A percentile compares a stretch with the other conserved stretches of the same genome.
phyloP scores from a whole-genome alignment of 2,329 filamentous ascomycete genomes.

The Neopestalotiopsis rosae region DNA sequence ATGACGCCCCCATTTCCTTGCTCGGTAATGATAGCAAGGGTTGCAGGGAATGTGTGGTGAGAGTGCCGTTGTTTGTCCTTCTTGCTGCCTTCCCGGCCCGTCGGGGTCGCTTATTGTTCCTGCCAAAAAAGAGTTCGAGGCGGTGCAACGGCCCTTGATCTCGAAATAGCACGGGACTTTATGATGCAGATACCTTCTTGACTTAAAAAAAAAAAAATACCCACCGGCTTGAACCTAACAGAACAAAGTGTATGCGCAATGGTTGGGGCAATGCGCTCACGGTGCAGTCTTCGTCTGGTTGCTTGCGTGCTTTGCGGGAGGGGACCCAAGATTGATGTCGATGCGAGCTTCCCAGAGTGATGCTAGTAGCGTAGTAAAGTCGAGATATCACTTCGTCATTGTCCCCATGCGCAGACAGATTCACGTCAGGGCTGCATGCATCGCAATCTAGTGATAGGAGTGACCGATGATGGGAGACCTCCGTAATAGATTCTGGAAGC shows the following conservation, averaged over 20 bases:
- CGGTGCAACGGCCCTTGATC: background rate
- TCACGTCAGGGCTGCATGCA: background rate
- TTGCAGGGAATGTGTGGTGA: no score
- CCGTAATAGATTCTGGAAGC: slow-evolving; percentile 12
- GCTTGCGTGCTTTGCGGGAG: no score
- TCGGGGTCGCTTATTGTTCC: no score
- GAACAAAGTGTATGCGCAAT: background rate
- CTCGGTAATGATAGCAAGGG: no score
- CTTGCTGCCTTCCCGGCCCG: no score
- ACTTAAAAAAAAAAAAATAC: background rate
- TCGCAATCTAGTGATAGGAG: slow-evolving; percentile 14
- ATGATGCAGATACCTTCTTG: background rate
- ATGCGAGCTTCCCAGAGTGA: background rate
- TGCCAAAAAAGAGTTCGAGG: background rate
- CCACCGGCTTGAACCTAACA: background rate
- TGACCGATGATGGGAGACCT: slow-evolving; percentile 22
- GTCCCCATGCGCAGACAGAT: background rate
- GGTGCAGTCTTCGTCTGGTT: no score
- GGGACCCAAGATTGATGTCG: background rate
- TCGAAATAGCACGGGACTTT: background rate
- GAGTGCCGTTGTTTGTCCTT: no score
- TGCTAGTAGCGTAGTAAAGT: background rate
- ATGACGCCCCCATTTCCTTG: no score
- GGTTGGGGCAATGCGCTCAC: background rate
- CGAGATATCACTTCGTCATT: background rate